phyloP scores from a whole-genome alignment of 1,139 yeast species.

The Taphrina populina region DNA sequence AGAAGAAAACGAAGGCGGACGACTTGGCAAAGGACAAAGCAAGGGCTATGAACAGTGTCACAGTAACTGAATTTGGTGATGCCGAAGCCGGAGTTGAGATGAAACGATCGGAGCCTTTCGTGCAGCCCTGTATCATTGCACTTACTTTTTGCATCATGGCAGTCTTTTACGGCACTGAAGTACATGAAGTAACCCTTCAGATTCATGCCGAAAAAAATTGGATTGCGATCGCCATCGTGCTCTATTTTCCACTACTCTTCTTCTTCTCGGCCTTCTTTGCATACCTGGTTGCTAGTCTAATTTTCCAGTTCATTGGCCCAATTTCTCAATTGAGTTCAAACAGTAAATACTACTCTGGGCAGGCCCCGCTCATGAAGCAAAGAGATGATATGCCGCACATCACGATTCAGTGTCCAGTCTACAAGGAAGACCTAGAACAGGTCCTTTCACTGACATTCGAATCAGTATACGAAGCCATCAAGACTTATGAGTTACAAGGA shows the following conservation, averaged over 20 bases:
- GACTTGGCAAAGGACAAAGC: slow-evolving; percentile 12
- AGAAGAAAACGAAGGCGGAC: slow-evolving; percentile 19
- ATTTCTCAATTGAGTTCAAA: slow-evolving; percentile 36
- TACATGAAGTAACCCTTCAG: slow-evolving; percentile 27
- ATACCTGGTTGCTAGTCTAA: slow-evolving; percentile 30
- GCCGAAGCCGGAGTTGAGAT: slow-evolving; percentile 26
- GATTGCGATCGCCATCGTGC: slow-evolving; percentile 23
- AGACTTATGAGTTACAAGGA: slow-evolving; percentile 37
- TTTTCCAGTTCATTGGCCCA: slow-evolving; percentile 37
- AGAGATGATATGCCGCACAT: slow-evolving; percentile 34
- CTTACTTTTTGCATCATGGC: slow-evolving; percentile 33
- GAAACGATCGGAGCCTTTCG: slow-evolving; percentile 23
- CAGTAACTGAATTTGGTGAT: slow-evolving; percentile 8
- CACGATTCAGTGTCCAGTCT: slow-evolving; percentile 37
- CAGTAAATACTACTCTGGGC: slow-evolving; percentile 36
- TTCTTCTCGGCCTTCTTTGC: slow-evolving; percentile 34
- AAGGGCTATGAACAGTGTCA: not conserved
- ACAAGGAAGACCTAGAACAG: slow-evolving; percentile 36
- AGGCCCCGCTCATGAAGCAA: slow-evolving; percentile 34
- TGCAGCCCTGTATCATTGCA: slow-evolving; percentile 33
- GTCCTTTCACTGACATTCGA: slow-evolving; percentile 35
- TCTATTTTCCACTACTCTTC: slow-evolving; percentile 34
- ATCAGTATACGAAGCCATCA: slow-evolving; percentile 33
- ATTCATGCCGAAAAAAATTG: slow-evolving; percentile 33
- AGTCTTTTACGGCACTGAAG: slow-evolving; percentile 33